Evolutionary conservation across 2,329 filamentous ascomycete species (phyloP).

Genomic region (Aspergillus carbonarius): DNA sequence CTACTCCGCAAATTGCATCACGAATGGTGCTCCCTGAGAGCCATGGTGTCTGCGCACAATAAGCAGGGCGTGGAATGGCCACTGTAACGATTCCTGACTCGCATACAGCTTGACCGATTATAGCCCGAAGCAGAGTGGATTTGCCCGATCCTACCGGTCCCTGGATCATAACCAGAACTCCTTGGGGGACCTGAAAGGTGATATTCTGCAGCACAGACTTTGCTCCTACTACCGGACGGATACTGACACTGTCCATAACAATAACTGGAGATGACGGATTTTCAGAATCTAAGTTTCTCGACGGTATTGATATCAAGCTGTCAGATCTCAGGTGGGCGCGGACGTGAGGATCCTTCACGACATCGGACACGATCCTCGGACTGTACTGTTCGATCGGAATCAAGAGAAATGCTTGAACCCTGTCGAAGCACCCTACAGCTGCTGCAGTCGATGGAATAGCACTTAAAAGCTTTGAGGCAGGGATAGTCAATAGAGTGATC

Average conservation of each 20-base stretch:
- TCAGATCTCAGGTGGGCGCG: not conserved
- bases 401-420: constrained; percentile 18
- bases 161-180: constrained; percentile 6
- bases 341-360: not conserved
- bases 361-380: too few relatives aligned
- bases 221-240: not conserved
- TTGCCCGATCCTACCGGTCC: constrained; percentile 17
- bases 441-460: constrained; percentile 16
- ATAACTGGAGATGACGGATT: not conserved
- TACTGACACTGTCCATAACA: not conserved
- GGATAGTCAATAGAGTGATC: constrained; percentile 22
- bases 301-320: not conserved
- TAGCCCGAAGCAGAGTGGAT: constrained; percentile 10
- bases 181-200: not conserved
- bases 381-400: not conserved
- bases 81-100: not conserved
- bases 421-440: constrained; percentile 16
- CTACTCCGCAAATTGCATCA: constrained; percentile 22
- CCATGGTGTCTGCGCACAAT: constrained; percentile 83
- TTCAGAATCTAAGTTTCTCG: not conserved
- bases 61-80: constrained; percentile 2
- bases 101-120: constrained; percentile 4
- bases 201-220: not conserved
- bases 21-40: constrained; percentile 79
- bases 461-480: constrained; percentile 20